Evolutionary conservation across 192 early-diverging fungal genomes (phyloP).

Genomic region (Coemansia sp.): DNA sequence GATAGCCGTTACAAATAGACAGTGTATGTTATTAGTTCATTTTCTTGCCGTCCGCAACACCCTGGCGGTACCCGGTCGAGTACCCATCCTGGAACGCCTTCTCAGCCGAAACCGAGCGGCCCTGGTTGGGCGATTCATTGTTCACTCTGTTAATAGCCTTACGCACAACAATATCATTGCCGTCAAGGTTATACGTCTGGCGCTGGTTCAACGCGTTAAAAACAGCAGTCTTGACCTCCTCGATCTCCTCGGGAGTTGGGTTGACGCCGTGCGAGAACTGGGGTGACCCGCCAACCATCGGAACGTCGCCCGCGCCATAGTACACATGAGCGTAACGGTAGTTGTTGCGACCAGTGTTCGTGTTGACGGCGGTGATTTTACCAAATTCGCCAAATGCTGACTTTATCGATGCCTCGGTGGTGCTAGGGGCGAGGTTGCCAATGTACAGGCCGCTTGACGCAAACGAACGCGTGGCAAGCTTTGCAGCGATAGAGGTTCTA

Average conservation of each 20-base stretch:
- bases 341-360: slow-evolving; percentile 10
- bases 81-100: neutral
- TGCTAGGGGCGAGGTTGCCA: slow-evolving; percentile 13
- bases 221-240: slow-evolving; percentile 13
- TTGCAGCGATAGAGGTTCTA: slow-evolving; percentile 6
- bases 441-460: slow-evolving; percentile 32
- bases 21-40: neutral
- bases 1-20: no score
- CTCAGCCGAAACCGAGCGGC: no score
- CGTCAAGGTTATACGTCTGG: neutral
- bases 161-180: neutral
- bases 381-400: slow-evolving; percentile 34
- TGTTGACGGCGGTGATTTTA: slow-evolving; percentile 18
- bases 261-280: slow-evolving; percentile 9
- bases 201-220: neutral
- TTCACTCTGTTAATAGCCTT: neutral
- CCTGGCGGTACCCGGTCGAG: slow-evolving; percentile 19
- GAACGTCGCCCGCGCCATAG: slow-evolving; percentile 30
- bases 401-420: slow-evolving; percentile 9
- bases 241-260: slow-evolving; percentile 24
- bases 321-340: slow-evolving; percentile 39
- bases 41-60: slow-evolving; percentile 11
- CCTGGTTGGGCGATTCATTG: no score
- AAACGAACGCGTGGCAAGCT: slow-evolving; percentile 22
- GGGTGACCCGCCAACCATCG: slow-evolving; percentile 9